A percentile compares a stretch with the other conserved stretches of the same genome.
Evolutionary conservation across 768 basidiomycete species (phyloP).

Genomic region (Xerocomus potaroensis): DNA sequence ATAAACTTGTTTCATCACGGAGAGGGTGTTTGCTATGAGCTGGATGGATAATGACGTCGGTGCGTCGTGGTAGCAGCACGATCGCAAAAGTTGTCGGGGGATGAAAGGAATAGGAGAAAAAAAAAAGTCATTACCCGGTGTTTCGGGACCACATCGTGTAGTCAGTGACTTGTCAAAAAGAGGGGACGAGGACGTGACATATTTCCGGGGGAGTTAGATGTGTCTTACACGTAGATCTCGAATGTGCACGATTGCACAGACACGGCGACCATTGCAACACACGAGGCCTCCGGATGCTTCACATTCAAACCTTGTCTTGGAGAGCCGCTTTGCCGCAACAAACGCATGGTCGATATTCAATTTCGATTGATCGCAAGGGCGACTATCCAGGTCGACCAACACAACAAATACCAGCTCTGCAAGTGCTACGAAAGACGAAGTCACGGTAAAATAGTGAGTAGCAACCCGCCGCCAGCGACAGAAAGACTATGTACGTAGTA

Average conservation of each 20-base stretch:
- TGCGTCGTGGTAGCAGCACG: not conserved
- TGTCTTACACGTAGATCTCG: too few species aligned
- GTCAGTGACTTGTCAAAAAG: not conserved
- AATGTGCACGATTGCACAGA: too few species aligned
- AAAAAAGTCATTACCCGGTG: not conserved
- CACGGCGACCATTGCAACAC: too few species aligned
- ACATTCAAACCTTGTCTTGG: too few species aligned
- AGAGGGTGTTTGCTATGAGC: too few species aligned
- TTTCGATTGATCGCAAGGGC: slow-evolving; percentile 3
- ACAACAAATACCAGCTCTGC: slow-evolving; percentile 11
- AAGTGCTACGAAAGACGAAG: slow-evolving; percentile 13
- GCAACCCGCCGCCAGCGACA: slow-evolving; percentile 15
- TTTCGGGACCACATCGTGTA: not conserved
- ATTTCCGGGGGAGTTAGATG: not conserved
- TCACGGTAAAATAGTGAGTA: slow-evolving; percentile 11
- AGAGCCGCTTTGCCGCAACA: too few species aligned
- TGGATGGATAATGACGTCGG: not conserved
- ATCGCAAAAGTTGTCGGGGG: too few species aligned
- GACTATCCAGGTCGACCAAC: slow-evolving; percentile 18
- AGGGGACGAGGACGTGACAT: too few species aligned
- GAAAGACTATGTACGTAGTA: slow-evolving; percentile 28
- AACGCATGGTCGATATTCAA: slow-evolving; percentile 10
- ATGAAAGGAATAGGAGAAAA: too few species aligned
- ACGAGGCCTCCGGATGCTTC: too few species aligned
- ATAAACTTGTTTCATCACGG: too few species aligned